phyloP scores from a whole-genome alignment of 2,329 filamentous ascomycete species.

The Aureobasidium sp. region DNA sequence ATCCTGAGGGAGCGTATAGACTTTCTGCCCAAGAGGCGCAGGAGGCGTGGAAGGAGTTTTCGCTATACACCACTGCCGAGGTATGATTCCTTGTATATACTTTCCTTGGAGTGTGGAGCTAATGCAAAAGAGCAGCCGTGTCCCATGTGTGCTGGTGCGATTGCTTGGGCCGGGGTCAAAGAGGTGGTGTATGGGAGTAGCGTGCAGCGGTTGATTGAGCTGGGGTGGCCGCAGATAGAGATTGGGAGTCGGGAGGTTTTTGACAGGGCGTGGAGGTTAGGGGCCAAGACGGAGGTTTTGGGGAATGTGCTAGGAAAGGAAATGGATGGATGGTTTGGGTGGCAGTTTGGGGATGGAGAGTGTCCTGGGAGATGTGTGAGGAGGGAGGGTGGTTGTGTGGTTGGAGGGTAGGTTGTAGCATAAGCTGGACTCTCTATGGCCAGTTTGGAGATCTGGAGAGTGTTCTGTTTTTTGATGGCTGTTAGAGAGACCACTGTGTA shows the following conservation, averaged over 20 bases:
- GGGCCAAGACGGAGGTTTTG: constrained; percentile 32
- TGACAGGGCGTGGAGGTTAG: constrained; percentile 32
- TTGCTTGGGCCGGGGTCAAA: constrained; percentile 47
- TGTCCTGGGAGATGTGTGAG: constrained; percentile 31
- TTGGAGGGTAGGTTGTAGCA: not conserved
- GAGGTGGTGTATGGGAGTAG: constrained; percentile 48
- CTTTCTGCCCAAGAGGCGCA: constrained; percentile 34
- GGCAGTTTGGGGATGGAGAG: constrained; percentile 41
- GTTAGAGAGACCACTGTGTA: too few relatives aligned
- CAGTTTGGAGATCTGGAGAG: too few relatives aligned
- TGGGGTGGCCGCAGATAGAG: constrained; percentile 45
- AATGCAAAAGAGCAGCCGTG: constrained; percentile 33
- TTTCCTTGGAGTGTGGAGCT: not conserved
- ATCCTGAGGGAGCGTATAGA: constrained; percentile 37
- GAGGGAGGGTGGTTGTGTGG: not conserved
- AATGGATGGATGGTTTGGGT: constrained; percentile 45
- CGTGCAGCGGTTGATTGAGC: constrained; percentile 37
- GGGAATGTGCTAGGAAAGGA: constrained; percentile 41
- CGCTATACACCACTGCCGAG: constrained; percentile 47
- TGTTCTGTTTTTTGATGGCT: not conserved
- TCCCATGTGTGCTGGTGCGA: constrained; percentile 50
- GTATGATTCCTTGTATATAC: not conserved
- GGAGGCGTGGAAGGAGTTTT: constrained; percentile 39
- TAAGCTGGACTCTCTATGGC: not conserved
- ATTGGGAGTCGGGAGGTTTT: constrained; percentile 41